Evolutionary conservation across 2,329 filamentous ascomycete species (phyloP).

Genomic region (Cadophora sp.): DNA sequence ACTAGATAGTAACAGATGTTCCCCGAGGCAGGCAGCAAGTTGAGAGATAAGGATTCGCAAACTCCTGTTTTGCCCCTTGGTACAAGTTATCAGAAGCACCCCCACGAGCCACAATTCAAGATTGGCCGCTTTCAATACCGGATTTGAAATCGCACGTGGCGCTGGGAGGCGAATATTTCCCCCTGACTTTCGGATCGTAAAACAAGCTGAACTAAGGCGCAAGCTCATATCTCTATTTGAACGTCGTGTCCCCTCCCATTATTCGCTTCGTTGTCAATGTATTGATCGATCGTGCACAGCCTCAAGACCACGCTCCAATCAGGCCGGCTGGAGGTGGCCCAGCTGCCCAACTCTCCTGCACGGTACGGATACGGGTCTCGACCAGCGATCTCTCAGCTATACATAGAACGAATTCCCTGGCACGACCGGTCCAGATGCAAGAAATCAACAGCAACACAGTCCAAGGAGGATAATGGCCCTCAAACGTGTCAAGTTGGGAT

Average conservation of each 20-base stretch:
- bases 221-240: constrained; percentile 11
- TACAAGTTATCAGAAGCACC: no score
- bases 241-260: background rate
- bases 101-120: no score
- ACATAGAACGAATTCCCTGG: background rate
- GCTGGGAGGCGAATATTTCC: background rate
- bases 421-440: background rate
- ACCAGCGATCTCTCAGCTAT: constrained; percentile 6
- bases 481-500: background rate
- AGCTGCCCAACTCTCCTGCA: background rate
- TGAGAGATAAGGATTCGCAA: no score
- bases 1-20: no score
- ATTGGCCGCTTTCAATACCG: no score
- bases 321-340: background rate
- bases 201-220: background rate
- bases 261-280: background rate
- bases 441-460: background rate
- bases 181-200: background rate
- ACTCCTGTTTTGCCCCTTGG: no score
- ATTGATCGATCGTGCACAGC: constrained; percentile 9
- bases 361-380: constrained; percentile 10
- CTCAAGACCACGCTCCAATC: background rate
- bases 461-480: no score
- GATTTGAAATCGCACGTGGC: background rate
- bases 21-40: no score